phyloP scores from a whole-genome alignment of 148 eudicot genomes.

The Heliosperma pusillum region DNA sequence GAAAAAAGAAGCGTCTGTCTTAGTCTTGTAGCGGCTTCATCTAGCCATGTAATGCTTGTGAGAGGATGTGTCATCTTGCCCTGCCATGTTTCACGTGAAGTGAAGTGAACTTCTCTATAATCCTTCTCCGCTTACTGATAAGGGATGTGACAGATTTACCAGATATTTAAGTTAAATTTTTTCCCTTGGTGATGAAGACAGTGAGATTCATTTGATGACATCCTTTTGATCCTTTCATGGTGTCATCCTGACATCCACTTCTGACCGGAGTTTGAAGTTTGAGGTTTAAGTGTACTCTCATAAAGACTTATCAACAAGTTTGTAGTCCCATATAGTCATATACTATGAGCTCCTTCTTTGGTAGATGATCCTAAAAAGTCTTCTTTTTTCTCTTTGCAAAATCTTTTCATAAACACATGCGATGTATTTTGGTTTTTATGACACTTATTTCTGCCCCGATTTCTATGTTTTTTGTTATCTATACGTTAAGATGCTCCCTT shows the following conservation, averaged over 20 bases:
- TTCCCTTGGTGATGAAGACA: background rate
- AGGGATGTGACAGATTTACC: background rate
- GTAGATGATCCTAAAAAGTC: background rate
- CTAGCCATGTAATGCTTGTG: background rate
- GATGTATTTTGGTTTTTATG: background rate
- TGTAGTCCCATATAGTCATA: too few relatives aligned
- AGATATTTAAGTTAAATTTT: background rate
- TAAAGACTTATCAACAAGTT: background rate
- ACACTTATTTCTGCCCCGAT: constrained; percentile 4
- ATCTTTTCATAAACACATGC: background rate
- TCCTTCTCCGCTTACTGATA: background rate
- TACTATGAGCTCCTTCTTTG: background rate
- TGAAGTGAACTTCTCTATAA: background rate
- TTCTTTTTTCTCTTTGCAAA: background rate
- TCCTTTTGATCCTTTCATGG: background rate
- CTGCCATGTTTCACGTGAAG: background rate
- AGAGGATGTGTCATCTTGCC: too few relatives aligned
- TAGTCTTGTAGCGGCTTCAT: background rate
- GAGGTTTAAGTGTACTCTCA: background rate
- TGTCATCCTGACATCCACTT: background rate
- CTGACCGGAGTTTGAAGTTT: too few relatives aligned
- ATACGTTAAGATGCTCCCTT: background rate
- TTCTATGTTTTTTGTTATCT: background rate
- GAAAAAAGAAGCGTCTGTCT: background rate
- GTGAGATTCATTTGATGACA: background rate